phyloP scores from a whole-genome alignment of 345 rosid species.

The Salix viminalis region DNA sequence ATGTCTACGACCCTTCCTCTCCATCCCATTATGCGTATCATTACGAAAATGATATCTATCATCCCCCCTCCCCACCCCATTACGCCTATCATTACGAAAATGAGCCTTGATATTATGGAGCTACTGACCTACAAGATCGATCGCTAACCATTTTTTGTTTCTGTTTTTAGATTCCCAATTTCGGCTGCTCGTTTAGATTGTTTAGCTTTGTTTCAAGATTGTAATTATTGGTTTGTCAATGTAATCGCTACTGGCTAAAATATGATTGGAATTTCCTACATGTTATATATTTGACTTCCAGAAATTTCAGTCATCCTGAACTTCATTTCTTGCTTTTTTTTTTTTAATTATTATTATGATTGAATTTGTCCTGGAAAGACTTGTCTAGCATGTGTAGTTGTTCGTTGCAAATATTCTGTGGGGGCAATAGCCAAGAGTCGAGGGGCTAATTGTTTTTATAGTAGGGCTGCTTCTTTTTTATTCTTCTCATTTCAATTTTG shows the following conservation, averaged over 20 bases:
- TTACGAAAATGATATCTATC: slow-evolving; percentile 35
- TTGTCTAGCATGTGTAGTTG: not conserved
- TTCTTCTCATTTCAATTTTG: no score
- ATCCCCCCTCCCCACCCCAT: slow-evolving; percentile 26
- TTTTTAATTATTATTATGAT: no score
- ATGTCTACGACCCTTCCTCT: slow-evolving; percentile 36
- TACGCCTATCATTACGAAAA: slow-evolving; percentile 40
- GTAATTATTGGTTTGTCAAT: not conserved
- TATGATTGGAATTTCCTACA: not conserved
- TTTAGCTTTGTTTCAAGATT: not conserved
- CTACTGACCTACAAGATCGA: not conserved
- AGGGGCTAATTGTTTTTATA: not conserved
- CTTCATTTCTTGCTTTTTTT: no score
- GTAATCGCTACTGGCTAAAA: not conserved
- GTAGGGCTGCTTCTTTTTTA: no score
- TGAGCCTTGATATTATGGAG: slow-evolving; percentile 1
- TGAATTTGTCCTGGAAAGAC: not conserved
- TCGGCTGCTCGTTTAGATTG: not conserved
- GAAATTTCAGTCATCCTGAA: not conserved
- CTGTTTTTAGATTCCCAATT: not conserved
- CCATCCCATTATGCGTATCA: slow-evolving; percentile 32
- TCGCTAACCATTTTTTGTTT: slow-evolving; percentile 20
- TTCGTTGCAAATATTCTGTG: not conserved
- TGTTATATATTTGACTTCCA: not conserved
- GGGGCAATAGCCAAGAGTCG: not conserved